Evolutionary conservation across 108 stramenopile species (phyloP).

Genomic region (Cafeteria roenbergensis): DNA sequence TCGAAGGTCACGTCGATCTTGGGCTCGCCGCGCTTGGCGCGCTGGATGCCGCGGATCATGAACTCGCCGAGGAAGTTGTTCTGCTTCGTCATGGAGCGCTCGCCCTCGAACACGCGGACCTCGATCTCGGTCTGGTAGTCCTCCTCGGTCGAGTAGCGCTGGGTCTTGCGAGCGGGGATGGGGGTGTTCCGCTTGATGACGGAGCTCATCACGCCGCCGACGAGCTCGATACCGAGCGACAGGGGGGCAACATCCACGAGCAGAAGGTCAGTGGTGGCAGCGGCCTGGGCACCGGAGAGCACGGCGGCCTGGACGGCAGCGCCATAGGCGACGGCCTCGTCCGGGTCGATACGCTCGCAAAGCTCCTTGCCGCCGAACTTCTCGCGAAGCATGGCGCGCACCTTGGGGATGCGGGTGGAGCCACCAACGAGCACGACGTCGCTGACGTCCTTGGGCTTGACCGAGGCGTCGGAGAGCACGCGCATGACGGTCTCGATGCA

Average conservation of each 20-base stretch:
- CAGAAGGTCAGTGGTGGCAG: constrained; percentile 36
- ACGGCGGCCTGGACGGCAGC: constrained; percentile 89
- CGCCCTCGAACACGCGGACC: constrained; percentile 88
- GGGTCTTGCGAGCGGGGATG: constrained; percentile 80
- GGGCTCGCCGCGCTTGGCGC: constrained; percentile 75
- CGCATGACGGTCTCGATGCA: constrained; percentile 82
- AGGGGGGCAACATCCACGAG: constrained; percentile 67
- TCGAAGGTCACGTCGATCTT: constrained; percentile 83
- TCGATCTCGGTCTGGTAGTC: constrained; percentile 82
- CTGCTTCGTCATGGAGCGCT: constrained; percentile 84
- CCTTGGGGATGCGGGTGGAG: too few species aligned
- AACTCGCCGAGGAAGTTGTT: constrained; percentile 69
- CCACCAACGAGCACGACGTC: constrained; percentile 57
- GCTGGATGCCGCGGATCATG: constrained; percentile 75
- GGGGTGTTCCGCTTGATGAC: constrained; percentile 79
- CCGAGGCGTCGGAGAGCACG: constrained; percentile 79
- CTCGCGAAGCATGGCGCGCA: too few species aligned
- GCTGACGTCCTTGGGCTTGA: constrained; percentile 62
- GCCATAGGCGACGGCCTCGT: constrained; percentile 86
- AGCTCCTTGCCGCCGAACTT: constrained; percentile 46
- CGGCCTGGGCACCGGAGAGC: constrained; percentile 27
- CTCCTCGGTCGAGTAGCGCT: constrained; percentile 75
- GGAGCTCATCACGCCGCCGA: constrained; percentile 80
- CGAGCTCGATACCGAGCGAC: constrained; percentile 77
- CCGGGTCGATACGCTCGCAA: constrained; percentile 69